These are phyloP conservation scores for Blastobotrys attinorum DNA, from an alignment of 805 yeast species.

Conservation along the genomic window DNA sequence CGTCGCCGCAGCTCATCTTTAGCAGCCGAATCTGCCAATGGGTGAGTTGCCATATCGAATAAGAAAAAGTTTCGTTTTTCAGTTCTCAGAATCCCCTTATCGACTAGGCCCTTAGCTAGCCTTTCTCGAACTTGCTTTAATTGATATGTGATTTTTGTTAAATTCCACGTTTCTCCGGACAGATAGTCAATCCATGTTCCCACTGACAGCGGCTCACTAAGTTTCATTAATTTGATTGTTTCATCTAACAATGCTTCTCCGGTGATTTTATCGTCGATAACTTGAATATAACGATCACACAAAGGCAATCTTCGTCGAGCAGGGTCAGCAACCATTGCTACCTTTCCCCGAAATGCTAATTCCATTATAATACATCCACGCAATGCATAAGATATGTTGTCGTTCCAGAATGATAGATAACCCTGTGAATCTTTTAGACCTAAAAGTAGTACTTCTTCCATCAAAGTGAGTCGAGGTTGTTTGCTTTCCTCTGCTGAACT, in stretches of 20 bases:
- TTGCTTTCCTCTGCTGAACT: conserved; percentile 36
- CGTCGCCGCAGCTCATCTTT: conserved; percentile 76
- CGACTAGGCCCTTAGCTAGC: conserved; percentile 92
- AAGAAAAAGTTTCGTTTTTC: conserved; percentile 90
- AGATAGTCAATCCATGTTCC: conserved; percentile 89
- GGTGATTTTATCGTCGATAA: conserved; percentile 75
- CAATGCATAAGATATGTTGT: conserved; percentile 89
- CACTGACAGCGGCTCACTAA: conserved; percentile 72
- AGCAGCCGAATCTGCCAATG: conserved; percentile 76
- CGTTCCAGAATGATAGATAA: conserved; percentile 95
- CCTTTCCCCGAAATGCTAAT: conserved; percentile 83
- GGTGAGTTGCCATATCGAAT: conserved; percentile 99
- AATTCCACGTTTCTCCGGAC: conserved; percentile 93
- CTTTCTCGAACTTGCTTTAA: conserved; percentile 96
- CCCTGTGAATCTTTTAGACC: conserved; percentile 97
- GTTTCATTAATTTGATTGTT: conserved; percentile 81
- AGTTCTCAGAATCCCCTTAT: conserved; percentile 91
- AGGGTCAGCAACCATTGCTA: conserved; percentile 85
- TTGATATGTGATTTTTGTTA: conserved; percentile 89
- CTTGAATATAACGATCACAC: conserved; percentile 80
- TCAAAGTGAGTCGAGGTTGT: conserved; percentile 73
- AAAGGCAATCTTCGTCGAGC: conserved; percentile 83
- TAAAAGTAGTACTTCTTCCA: conserved; percentile 92
- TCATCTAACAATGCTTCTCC: conserved; percentile 96
- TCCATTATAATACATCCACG: conserved; percentile 92